Evolutionary conservation across 1,284 basidiomycete species (phyloP), one percentile per base, ranked within the genome.

Genomic region (Thelephora terrestris): DNA sequence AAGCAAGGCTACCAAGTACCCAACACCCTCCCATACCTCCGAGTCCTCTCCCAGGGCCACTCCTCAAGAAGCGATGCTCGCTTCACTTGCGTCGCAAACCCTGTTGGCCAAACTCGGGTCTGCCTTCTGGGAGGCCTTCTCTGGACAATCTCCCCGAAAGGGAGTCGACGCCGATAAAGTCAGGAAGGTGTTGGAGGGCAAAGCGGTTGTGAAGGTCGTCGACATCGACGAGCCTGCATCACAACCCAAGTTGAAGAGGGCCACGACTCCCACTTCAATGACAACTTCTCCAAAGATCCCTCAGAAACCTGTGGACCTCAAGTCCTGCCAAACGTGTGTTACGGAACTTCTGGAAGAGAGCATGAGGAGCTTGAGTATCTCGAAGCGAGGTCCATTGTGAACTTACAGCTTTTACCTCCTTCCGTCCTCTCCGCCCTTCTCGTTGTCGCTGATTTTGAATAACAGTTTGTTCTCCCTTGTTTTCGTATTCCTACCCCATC

Each of bases 81-180:
- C 82, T 7, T 73, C 76, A 7, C 69, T 85, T 51, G 85, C 83
- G 4, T 78, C 75, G 29, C 82, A 87, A 63, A 86, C 85, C 0
- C 63, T 89, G 25, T 58, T 84, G 45, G 66, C 69, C 61, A 81
- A 78, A 56, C 71, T 89, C 25, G 81, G 83, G 14, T 62, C 67
- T 23, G 82, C 85, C 38, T 88, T 89, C 65, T 88, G 84, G 85
- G 85, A 88, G 53, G 86, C 85, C 24, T 89, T 89, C 65, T 74
- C 79, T 14, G 78, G 78, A 57, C 43, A 57, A 55, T 50, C 60
- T 40, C 55, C 56, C 24, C 46, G 55, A 52, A 57, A 59, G 35
- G 64, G 67, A 40, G 79, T 75, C 76, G 86, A 89, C 58, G 72
- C 76, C 48, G 85, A 88, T 51, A 89, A 89, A 65, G 83, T 89